phyloP scores from a whole-genome alignment of 768 basidiomycete genomes.

The Panellus pusillus region DNA sequence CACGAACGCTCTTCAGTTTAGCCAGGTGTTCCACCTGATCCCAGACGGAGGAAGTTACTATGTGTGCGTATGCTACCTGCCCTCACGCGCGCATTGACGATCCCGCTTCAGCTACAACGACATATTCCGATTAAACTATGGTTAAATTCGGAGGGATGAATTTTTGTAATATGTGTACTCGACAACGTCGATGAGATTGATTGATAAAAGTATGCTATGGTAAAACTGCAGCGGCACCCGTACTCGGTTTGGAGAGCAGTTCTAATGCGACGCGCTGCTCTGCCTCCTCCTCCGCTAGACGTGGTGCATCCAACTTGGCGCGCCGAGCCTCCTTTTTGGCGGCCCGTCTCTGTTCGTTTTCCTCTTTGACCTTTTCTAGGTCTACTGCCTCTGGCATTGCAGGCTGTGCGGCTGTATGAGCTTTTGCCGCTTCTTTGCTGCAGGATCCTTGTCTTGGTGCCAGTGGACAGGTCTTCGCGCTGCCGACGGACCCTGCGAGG shows the following conservation, averaged over 20 bases:
- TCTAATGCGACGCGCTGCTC: conserved; percentile 16
- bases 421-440: not conserved
- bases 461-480: not conserved
- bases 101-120: conserved; percentile 65
- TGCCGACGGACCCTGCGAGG: conserved; percentile 1
- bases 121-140: conserved; percentile 89
- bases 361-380: not conserved
- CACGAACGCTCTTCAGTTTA: conserved; percentile 80
- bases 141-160: conserved; percentile 28
- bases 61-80: conserved; percentile 57
- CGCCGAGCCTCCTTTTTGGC: conserved; percentile 18
- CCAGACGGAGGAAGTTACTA: conserved; percentile 75
- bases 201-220: conserved; percentile 8
- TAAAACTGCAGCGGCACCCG: conserved; percentile 18
- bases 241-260: conserved; percentile 14
- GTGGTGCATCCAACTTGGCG: conserved; percentile 14
- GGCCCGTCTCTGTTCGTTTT: conserved; percentile 7
- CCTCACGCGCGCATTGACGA: conserved; percentile 1
- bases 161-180: not conserved
- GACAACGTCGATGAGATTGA: not conserved
- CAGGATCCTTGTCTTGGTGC: not conserved
- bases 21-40: conserved; percentile 90
- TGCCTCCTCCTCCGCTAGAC: conserved; percentile 17
- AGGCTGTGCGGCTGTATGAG: not conserved
- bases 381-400: not conserved